These are phyloP conservation scores for Giardia muris DNA, from an alignment of 208 protist species.

Conservation along the genomic window DNA sequence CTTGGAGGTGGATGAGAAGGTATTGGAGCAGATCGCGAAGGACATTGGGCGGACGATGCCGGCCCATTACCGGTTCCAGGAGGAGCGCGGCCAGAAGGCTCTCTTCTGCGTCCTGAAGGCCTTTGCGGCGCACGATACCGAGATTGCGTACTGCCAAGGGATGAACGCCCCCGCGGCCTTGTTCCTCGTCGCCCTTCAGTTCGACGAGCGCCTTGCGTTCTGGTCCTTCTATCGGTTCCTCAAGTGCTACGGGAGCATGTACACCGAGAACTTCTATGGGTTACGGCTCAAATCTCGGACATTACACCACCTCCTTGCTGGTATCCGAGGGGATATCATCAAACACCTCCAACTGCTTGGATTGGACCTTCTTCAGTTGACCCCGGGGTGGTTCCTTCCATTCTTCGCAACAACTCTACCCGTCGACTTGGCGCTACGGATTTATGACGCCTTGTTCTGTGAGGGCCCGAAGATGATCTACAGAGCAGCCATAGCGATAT, in stretches of 20 bases:
- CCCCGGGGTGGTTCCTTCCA: conserved; percentile 22
- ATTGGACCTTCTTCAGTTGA: background rate
- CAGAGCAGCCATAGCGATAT: conserved; percentile 7
- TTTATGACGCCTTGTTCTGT: conserved; percentile 11
- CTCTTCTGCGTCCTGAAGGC: conserved; percentile 29
- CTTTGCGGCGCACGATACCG: conserved; percentile 1
- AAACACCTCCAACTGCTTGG: background rate
- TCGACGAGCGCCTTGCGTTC: background rate
- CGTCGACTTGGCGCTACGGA: background rate
- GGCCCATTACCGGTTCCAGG: background rate
- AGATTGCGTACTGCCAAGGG: conserved; percentile 29
- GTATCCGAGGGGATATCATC: background rate
- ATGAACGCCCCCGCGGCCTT: conserved; percentile 23
- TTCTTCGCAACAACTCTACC: background rate
- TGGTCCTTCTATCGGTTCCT: conserved; percentile 16
- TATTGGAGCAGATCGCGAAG: background rate
- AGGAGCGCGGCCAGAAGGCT: background rate
- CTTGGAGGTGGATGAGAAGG: background rate
- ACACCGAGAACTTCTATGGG: background rate
- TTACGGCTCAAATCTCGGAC: background rate
- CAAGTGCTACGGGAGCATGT: background rate
- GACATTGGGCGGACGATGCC: conserved; percentile 14
- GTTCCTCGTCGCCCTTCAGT: background rate
- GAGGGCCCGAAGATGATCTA: conserved; percentile 23
- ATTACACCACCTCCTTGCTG: background rate